These are phyloP conservation scores for Coffea eugenioides DNA, from an alignment of 257 asterid genomes.

Conservation along the genomic window DNA sequence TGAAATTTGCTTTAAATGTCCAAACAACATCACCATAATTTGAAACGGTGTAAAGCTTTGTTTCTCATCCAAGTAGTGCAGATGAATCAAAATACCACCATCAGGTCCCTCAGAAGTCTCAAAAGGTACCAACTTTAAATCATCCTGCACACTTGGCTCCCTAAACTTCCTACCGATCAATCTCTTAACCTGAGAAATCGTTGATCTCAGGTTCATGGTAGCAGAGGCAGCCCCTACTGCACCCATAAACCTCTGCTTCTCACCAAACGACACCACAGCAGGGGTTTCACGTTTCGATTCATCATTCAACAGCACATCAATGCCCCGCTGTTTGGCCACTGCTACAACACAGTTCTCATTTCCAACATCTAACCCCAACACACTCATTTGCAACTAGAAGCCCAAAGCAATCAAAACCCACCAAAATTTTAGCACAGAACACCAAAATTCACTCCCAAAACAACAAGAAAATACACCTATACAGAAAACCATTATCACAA, in stretches of 20 bases:
- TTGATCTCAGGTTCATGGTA: slow-evolving; percentile 86
- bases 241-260: slow-evolving; percentile 90
- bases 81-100: slow-evolving; percentile 74
- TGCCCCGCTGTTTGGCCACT: slow-evolving; percentile 77
- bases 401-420: slow-evolving; percentile 20
- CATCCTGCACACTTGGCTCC: slow-evolving; percentile 68
- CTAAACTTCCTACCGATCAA: slow-evolving; percentile 66
- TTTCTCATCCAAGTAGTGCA: slow-evolving; percentile 56
- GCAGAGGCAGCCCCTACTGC: slow-evolving; percentile 92
- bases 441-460: slow-evolving; percentile 18
- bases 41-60: slow-evolving; percentile 66
- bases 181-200: slow-evolving; percentile 88
- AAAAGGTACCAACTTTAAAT: slow-evolving; percentile 66
- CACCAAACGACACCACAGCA: slow-evolving; percentile 84
- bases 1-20: slow-evolving; percentile 71
- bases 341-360: slow-evolving; percentile 93
- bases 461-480: slow-evolving; percentile 9
- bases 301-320: slow-evolving; percentile 82
- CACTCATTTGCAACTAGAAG: slow-evolving; percentile 57
- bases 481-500: slow-evolving; percentile 11
- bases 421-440: slow-evolving; percentile 8
- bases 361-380: slow-evolving; percentile 88
- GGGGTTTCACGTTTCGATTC: slow-evolving; percentile 95
- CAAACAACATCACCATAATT: slow-evolving; percentile 78
- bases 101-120: slow-evolving; percentile 74